phyloP scores from a whole-genome alignment of 768 basidiomycete genomes.

The Pisolithus orientalis region DNA sequence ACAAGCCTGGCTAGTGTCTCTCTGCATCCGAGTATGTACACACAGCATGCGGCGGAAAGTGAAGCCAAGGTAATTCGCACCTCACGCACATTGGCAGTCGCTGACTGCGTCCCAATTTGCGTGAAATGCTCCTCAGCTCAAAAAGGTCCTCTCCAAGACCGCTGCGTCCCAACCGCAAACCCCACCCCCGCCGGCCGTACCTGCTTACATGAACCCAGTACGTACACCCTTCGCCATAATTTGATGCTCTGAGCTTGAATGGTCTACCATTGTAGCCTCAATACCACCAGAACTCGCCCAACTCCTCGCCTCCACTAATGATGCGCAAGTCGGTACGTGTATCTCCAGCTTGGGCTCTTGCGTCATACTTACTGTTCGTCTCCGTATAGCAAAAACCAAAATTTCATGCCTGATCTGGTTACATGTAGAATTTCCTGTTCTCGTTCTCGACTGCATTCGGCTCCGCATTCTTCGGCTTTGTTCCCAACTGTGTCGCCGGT shows the following conservation, averaged over 20 bases:
- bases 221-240: conserved; percentile 10
- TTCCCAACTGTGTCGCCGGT: background rate
- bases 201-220: conserved; percentile 34
- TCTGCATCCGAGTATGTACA: conserved; percentile 66
- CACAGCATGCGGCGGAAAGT: conserved; percentile 60
- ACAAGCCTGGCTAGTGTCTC: conserved; percentile 61
- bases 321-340: conserved; percentile 48
- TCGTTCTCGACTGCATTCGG: background rate
- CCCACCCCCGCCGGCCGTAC: conserved; percentile 20
- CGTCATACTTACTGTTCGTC: background rate
- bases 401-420: conserved; percentile 24
- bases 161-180: conserved; percentile 29
- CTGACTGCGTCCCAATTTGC: conserved; percentile 7
- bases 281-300: conserved; percentile 31
- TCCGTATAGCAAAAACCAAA: conserved; percentile 26
- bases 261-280: conserved; percentile 23
- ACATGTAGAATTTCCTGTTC: conserved; percentile 2
- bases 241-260: background rate
- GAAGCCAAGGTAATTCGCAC: conserved; percentile 58
- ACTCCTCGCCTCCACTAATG: conserved; percentile 43
- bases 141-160: conserved; percentile 58
- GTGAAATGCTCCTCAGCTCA: conserved; percentile 34
- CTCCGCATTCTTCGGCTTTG: background rate
- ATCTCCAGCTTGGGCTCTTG: background rate
- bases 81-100: background rate